Base-by-base conservation (phyloP, 805 yeast genomes). In the Wickerhamiella spandovensis region DNA sequence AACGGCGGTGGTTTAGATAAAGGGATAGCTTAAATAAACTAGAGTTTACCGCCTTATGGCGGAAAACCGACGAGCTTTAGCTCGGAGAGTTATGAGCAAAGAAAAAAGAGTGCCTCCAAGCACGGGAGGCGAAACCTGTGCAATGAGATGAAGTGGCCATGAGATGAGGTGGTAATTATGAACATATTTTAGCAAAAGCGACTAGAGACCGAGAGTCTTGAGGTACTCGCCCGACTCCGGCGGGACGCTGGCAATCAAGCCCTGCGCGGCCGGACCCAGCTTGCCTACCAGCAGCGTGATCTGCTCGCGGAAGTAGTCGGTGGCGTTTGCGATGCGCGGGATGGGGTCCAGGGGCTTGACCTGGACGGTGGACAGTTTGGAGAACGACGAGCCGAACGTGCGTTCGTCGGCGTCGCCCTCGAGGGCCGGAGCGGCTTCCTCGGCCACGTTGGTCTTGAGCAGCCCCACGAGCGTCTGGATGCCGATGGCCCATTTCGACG, bases 351-450 rank as follows among this genome's bases (percentile, higher is more conserved):
- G 72, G 3, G 81, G 73, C 54, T 73, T 77, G 15, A 67, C 66
- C 32, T 76, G 72, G 46, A 88, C 79, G 2, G 84, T 75, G 1
- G 75, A 78, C 52, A 92, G 71, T 60, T 76, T 80, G 48, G 94
- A 84, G 65, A 78, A 92, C 48, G 81, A 78, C 0, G 96, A 82
- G 1, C 97, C 97, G 66, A 89, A 92, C 2, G 92, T 72, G 47
- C 82, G 74, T 54, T 88, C 95, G 48, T 83, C 88, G 28, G 75
- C 58, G 56, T 81, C 82, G 20, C 74, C 59, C 46, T 76, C 80
- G 39, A 64, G 65, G 35, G 53, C 47, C 25, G 54, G 52, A 12
- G 54, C 59, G 35, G 70, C 66, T 8, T 48, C 55, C 50, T 68
- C 69, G 1, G 67, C 72, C 44, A 70, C 54, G 46, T 65, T 70